Conservation (phyloP, 2,329 filamentous ascomycete species). For the Pseudogymnoascus sp. region DNA sequence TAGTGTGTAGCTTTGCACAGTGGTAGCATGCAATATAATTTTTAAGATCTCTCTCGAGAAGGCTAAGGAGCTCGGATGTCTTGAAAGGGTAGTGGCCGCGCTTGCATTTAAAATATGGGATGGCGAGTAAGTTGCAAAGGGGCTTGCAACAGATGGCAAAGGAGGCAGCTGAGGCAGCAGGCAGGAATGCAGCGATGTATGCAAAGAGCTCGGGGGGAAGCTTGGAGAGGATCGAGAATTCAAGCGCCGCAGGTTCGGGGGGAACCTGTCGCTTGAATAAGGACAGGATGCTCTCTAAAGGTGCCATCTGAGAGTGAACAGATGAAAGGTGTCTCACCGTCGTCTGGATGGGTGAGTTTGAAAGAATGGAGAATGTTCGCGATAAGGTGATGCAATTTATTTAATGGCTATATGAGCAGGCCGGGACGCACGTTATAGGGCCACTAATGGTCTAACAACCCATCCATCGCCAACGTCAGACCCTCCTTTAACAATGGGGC, state of each 20-base stretch:
- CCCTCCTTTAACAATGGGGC: no score
- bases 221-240: background rate
- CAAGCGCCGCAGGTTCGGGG: background rate
- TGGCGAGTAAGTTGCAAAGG: background rate
- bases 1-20: background rate
- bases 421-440: background rate
- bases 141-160: background rate
- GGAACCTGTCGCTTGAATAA: background rate
- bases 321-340: no score
- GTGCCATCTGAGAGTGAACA: background rate
- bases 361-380: no score
- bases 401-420: background rate
- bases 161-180: background rate
- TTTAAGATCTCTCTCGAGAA: background rate
- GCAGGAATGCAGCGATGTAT: background rate
- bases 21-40: background rate
- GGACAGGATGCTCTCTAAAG: background rate
- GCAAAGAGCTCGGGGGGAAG: background rate
- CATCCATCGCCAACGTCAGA: conserved; percentile 40
- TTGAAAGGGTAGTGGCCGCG: background rate
- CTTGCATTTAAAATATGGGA: background rate
- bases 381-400: background rate
- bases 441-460: background rate
- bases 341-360: background rate
- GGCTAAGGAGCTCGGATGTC: background rate